Conservation (phyloP, 805 yeast species). For the Danielia reshetovae region DNA sequence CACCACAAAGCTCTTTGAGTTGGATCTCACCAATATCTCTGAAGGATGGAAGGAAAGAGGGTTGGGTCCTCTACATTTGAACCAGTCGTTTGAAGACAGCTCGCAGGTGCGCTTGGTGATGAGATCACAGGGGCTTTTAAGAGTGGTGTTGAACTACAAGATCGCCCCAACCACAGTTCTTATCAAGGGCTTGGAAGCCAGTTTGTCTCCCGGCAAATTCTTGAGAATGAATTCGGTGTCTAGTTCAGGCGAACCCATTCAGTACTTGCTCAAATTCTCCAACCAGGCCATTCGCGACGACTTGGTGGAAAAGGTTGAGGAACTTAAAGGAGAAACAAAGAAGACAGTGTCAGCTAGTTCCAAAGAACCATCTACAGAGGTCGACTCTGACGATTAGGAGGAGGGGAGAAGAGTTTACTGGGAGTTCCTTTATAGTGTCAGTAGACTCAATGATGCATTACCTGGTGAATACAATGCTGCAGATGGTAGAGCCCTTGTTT, state of each 20-base stretch:
- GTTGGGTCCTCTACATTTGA: constrained; percentile 80
- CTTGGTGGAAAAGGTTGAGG: constrained; percentile 49
- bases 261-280: constrained; percentile 75
- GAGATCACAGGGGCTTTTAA: constrained; percentile 84
- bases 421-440: no score
- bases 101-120: constrained; percentile 68
- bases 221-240: constrained; percentile 69
- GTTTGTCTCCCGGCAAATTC: constrained; percentile 79
- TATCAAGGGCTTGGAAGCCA: constrained; percentile 79
- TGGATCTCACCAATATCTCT: constrained; percentile 59
- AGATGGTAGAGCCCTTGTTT: constrained; percentile 78
- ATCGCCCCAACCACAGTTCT: constrained; percentile 59
- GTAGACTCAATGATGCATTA: no score
- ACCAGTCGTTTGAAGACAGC: constrained; percentile 38
- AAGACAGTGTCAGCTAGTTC: not conserved
- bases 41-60: constrained; percentile 98
- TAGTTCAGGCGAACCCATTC: constrained; percentile 61
- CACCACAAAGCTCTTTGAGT: constrained; percentile 73
- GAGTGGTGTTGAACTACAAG: constrained; percentile 77
- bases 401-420: no score
- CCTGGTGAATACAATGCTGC: constrained; percentile 74
- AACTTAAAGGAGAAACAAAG: constrained; percentile 21
- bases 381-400: not conserved
- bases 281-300: constrained; percentile 56
- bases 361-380: not conserved